Evolutionary conservation across 345 rosid species (phyloP), one percentile per base, ranked within the genome.

Genomic region (Passiflora organensis): DNA sequence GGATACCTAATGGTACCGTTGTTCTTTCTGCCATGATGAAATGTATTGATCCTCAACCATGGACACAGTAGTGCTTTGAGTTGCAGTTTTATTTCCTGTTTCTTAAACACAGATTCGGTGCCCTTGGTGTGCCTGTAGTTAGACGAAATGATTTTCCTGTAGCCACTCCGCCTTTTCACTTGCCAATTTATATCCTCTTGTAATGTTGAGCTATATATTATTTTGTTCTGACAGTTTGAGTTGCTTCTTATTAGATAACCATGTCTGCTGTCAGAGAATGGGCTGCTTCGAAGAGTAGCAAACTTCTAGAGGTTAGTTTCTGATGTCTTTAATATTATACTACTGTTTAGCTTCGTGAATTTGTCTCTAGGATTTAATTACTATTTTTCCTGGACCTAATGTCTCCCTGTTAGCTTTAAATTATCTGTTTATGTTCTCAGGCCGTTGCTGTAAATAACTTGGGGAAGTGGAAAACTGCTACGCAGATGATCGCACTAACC

Each of bases 211-310:
- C 55, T 10, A 16, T 13, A 12, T 36, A 25, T 4, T n/a, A 46
- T n/a, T n/a, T 16, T 46, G 18, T 41, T 46, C 66, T 57, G 34
- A 64, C 41, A 56, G 53, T 52, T 36, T 37, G 0, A n/a, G 53
- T 63, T 58, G 55, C 45, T 14, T 46, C 32, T 63, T 69, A 10
- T 70, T 56, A 93, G 99, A 93, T 93, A 70, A 89, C 99, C 18
- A 89, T 93, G 99, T 93, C 99, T 32, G 99, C 99, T 0, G 95
- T 93, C 54, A 81, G 95, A 68, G 97, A 93, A 76, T 89, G 99
- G 99, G 97, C 99, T 63, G 99, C 99, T 61, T 93, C 99, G 52
- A 94, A 89, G 76, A 79, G 81, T 58, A 57, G 76, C 53, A 81
- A 79, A 74, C 91, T 93, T 71, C 72, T 79, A 60, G 81, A 86